A percentile compares a stretch with the other conserved stretches of the same genome.
These are phyloP conservation scores for Apiospora pterosperma DNA, from an alignment of 2,329 filamentous ascomycete species.

Conservation along the genomic window DNA sequence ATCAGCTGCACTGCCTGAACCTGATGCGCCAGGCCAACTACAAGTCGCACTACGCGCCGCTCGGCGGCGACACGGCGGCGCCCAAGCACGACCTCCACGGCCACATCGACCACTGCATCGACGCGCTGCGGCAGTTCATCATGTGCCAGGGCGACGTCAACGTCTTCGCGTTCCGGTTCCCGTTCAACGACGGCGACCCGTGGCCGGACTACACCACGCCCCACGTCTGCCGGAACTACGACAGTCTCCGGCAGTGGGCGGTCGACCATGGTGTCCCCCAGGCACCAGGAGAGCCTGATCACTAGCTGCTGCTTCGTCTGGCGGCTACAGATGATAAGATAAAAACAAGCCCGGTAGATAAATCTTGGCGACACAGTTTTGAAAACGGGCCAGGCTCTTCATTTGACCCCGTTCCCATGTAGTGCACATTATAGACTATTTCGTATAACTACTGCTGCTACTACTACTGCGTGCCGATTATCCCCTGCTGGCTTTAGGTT, in stretches of 20 bases:
- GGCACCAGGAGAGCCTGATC: constrained; percentile 26
- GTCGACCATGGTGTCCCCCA: constrained; percentile 44
- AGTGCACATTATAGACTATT: not conserved
- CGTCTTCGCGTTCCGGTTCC: constrained; percentile 51
- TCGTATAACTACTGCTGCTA: not conserved
- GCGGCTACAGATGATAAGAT: not conserved
- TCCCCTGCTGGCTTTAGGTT: not conserved
- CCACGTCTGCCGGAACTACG: constrained; percentile 53
- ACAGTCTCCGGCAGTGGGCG: constrained; percentile 48
- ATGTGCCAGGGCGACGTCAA: constrained; percentile 55
- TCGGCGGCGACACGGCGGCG: constrained; percentile 46
- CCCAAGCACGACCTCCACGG: constrained; percentile 37
- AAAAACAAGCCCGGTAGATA: not conserved
- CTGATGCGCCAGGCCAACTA: constrained; percentile 45
- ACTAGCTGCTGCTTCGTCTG: constrained; percentile 9
- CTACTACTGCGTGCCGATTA: not conserved
- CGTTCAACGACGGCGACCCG: constrained; percentile 42
- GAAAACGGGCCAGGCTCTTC: not conserved
- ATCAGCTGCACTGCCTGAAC: constrained; percentile 52
- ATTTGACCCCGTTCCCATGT: not conserved
- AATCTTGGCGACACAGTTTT: not conserved
- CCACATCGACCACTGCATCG: constrained; percentile 52
- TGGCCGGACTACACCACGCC: constrained; percentile 54
- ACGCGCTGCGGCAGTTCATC: constrained; percentile 48
- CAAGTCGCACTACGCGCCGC: constrained; percentile 43